A percentile compares a stretch with the other conserved stretches of the same genome.
Evolutionary conservation across 208 protist genomes (phyloP).

Genomic region (Trypanosoma conorhini): DNA sequence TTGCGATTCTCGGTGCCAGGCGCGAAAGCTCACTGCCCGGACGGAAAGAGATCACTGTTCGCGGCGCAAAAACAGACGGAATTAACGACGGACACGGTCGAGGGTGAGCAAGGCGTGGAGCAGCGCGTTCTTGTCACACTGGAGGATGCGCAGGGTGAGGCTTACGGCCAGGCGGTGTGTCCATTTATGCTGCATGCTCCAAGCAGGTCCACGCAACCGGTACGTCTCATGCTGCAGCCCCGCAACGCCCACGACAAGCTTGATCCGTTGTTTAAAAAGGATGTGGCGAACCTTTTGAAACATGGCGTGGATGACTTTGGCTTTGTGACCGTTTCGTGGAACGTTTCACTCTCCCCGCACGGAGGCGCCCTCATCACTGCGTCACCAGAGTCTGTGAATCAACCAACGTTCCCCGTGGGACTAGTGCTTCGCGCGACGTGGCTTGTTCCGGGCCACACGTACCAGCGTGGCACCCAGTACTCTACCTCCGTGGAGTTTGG

Average conservation of each 20-base stretch:
- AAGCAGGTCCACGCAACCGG: constrained; percentile 36
- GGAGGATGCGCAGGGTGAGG: constrained; percentile 34
- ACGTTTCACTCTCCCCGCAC: constrained; percentile 57
- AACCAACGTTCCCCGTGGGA: constrained; percentile 60
- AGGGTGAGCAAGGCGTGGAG: constrained; percentile 27
- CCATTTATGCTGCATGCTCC: constrained; percentile 75
- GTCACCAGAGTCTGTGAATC: background rate
- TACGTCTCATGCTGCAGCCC: constrained; percentile 80
- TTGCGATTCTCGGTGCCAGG: constrained; percentile 13
- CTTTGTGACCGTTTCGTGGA: constrained; percentile 74
- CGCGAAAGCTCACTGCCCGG: background rate
- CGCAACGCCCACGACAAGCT: constrained; percentile 59
- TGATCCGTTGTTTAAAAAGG: constrained; percentile 58
- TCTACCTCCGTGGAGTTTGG: constrained; percentile 82
- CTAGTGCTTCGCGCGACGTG: constrained; percentile 70
- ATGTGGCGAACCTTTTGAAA: constrained; percentile 50
- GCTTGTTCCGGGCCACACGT: constrained; percentile 47
- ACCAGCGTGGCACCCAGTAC: constrained; percentile 50
- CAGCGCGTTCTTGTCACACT: constrained; percentile 60
- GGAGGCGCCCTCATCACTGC: constrained; percentile 59
- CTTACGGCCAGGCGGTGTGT: constrained; percentile 69
- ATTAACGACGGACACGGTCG: background rate
- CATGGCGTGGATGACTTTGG: constrained; percentile 81
- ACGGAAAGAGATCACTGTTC: background rate
- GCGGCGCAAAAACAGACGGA: constrained; percentile 3